Evolutionary conservation across 2,329 filamentous ascomycete species (phyloP).

Genomic region (Aspergillus latus): DNA sequence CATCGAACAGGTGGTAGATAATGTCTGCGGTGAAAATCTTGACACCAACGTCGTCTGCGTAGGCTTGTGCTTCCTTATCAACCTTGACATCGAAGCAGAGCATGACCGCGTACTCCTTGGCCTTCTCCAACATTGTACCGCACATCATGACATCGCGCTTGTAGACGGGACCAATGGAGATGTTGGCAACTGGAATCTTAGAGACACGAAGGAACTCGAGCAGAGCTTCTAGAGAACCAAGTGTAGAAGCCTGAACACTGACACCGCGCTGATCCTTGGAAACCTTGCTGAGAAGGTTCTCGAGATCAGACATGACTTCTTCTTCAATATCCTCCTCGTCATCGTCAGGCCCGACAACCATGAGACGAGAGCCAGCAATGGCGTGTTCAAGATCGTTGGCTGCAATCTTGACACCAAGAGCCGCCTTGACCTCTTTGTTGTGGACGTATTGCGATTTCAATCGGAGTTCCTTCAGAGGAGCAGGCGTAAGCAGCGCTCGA

Average conservation of each 20-base stretch:
- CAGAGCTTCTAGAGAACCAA: slow-evolving; percentile 92
- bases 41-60: slow-evolving; percentile 90
- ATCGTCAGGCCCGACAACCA: slow-evolving; percentile 91
- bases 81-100: slow-evolving; percentile 99
- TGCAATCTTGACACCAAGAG: slow-evolving; percentile 97
- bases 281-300: slow-evolving; percentile 85
- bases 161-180: slow-evolving; percentile 95
- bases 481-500: slow-evolving; percentile 87
- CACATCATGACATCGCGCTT: slow-evolving; percentile 96
- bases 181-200: slow-evolving; percentile 97
- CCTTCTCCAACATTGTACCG: slow-evolving; percentile 94
- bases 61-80: slow-evolving; percentile 88
- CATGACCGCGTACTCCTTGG: slow-evolving; percentile 96
- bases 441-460: slow-evolving; percentile 96
- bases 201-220: slow-evolving; percentile 93
- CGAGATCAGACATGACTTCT: slow-evolving; percentile 93
- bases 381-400: slow-evolving; percentile 93
- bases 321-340: slow-evolving; percentile 96
- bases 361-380: slow-evolving; percentile 90
- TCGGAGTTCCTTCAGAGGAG: slow-evolving; percentile 87
- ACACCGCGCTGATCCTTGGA: slow-evolving; percentile 92
- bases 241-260: slow-evolving; percentile 93
- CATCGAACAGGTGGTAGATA: slow-evolving; percentile 97
- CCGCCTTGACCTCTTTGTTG: slow-evolving; percentile 98
- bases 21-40: slow-evolving; percentile 99